Percentiles rank a stretch among this genome's conserved stretches.
Conservation (phyloP, 208 protist species). For the Crithidia brevicula region DNA sequence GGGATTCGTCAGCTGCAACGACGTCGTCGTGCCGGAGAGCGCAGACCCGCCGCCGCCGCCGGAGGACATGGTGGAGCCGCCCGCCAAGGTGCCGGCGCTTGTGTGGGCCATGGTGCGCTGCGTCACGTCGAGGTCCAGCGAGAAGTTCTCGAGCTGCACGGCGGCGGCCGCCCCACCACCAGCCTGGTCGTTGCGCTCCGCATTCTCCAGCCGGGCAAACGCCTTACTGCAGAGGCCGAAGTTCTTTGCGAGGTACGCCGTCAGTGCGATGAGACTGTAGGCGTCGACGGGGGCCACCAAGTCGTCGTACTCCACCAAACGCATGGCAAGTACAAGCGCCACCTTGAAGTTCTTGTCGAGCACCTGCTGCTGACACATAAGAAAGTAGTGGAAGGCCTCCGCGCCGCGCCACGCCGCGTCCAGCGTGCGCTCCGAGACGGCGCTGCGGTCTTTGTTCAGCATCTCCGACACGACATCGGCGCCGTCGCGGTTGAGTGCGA, state of each 20-base stretch:
- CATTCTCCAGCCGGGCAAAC: slow-evolving; percentile 94
- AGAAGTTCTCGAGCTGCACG: slow-evolving; percentile 70
- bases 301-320: slow-evolving; percentile 95
- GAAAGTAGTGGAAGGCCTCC: slow-evolving; percentile 96
- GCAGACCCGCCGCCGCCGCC: slow-evolving; percentile 35
- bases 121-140: slow-evolving; percentile 82
- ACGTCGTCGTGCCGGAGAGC: slow-evolving; percentile 78
- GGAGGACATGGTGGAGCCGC: slow-evolving; percentile 13
- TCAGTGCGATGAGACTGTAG: slow-evolving; percentile 95
- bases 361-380: slow-evolving; percentile 93
- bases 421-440: slow-evolving; percentile 74
- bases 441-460: slow-evolving; percentile 72
- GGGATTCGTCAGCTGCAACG: slow-evolving; percentile 78
- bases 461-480: slow-evolving; percentile 74
- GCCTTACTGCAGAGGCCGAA: slow-evolving; percentile 94
- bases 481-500: slow-evolving; percentile 69
- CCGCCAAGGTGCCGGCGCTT: slow-evolving; percentile 20
- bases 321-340: slow-evolving; percentile 87
- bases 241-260: slow-evolving; percentile 92
- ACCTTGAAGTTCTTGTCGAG: slow-evolving; percentile 69
- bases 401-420: slow-evolving; percentile 94
- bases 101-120: slow-evolving; percentile 58
- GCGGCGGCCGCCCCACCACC: slow-evolving; percentile 19
- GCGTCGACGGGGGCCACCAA: slow-evolving; percentile 88
- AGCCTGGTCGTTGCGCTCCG: slow-evolving; percentile 78